Percentiles rank a stretch among this genome's conserved stretches.
phyloP scores from a whole-genome alignment of 75 land plant genomes.

The Cryptomeria japonica region DNA sequence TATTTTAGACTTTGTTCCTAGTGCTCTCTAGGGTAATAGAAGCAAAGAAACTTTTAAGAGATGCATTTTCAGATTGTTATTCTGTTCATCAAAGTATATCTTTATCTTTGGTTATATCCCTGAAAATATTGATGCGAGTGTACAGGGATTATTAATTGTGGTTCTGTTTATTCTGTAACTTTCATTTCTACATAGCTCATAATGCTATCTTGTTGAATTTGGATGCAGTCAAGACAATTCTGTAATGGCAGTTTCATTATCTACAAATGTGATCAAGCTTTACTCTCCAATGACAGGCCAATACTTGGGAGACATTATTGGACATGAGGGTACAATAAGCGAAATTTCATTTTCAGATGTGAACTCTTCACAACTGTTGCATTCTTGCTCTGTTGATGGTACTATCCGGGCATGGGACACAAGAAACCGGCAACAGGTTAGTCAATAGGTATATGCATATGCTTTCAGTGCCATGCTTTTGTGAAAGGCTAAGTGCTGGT shows the following conservation, averaged over 20 bases:
- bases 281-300: constrained; percentile 88
- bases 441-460: constrained; percentile 1
- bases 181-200: background rate
- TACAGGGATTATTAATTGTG: background rate
- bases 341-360: constrained; percentile 70
- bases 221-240: constrained; percentile 50
- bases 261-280: constrained; percentile 79
- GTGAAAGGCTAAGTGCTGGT: background rate
- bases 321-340: constrained; percentile 71
- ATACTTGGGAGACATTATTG: constrained; percentile 77
- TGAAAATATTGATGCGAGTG: background rate
- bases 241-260: constrained; percentile 86
- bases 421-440: constrained; percentile 64
- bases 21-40: background rate
- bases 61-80: background rate
- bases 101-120: background rate
- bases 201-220: background rate
- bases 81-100: background rate
- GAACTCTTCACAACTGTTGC: constrained; percentile 51
- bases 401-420: constrained; percentile 91
- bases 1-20: background rate
- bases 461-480: background rate
- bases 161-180: background rate
- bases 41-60: background rate
- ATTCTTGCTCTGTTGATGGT: constrained; percentile 89